Base-by-base conservation (phyloP, 495 filamentous ascomycete genomes). In the Umbilicaria muhlenbergii region DNA sequence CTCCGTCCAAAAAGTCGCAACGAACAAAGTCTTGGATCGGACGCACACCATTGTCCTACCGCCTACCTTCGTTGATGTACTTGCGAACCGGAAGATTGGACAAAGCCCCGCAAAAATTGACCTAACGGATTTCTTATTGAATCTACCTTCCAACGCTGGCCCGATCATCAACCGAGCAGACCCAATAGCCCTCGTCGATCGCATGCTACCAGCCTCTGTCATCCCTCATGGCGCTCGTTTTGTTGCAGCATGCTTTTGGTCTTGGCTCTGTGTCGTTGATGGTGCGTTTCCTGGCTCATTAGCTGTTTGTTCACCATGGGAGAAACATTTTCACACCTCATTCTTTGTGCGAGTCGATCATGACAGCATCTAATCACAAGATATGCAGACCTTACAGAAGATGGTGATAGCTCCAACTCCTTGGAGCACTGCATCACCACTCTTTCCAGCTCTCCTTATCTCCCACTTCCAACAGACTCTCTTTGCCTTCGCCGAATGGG, bases 221-320 rank as follows among this genome's bases (percentile, higher is more conserved):
- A 39, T 21, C 16, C 12, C 34, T 6, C 19, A 3, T 6, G 44
- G 39, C 19, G 48, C 46, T 31, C 39, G 46, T 17, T 35, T 49
- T n/a, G 37, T 51, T n/a, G 48, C 39, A 3, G 32, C 48, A 17
- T 51, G 45, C 21, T 51, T 51, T 34, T 51, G 48, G 46, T 38
- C 38, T 21, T 51, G 48, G 44, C 39, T 51, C 21, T 51, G 48
- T 14, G 34, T 50, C n/a, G 17, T 51, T 36, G 48, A 51, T 31
- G 48, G 48, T 51, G 38, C 35, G 42, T 44, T 39, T 16, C 33
- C 11, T 42, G 1, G 24, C 24, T 28, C 24, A 28, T 31, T 21
- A 40, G 37, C 31, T 8, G 40, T 34, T 34, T 34, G 0, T 2
- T 34, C 32, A 34, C 15, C 32, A 28, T 21, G 32, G 40, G 32